Base-by-base conservation (phyloP, 1,284 basidiomycete species). In the Phellopilus nigrolimitatus region DNA sequence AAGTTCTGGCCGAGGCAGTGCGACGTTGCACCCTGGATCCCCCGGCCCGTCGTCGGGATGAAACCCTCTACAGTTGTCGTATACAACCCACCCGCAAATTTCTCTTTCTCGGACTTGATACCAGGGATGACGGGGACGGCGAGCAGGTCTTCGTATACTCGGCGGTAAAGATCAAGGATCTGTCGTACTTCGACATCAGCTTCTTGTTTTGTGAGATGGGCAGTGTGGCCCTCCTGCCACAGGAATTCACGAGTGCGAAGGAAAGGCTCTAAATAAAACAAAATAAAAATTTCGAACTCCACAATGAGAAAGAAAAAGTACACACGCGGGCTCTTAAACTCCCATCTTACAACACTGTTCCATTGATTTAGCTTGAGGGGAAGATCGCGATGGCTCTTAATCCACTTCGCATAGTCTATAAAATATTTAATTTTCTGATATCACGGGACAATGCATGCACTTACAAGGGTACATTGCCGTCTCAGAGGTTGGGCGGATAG, bases 191-290 rank as follows among this genome's bases (percentile, higher is more conserved):
- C 97, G 56, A 73, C 74, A 65, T 92, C 95, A 33, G 95, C 95
- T 68, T 97, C 94, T 10, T 76, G 65, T 68, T 94, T 88, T 60
- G 89, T 91, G 47, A 97, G 76, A 71, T 90, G 85, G 1, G 95
- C 97, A 4, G 97, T 98, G 76, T 99, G 95, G 41, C 95, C 95
- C 71, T 99, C 97, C 73, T 99, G 95, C 95, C 97, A 99, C 30
- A 99, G 75, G 80, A 98, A 99, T 73, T 99, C 95, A 64, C 97
- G 91, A 1, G 97, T 99, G 57, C 95, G 92, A 37, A 99, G 80
- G 88, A 99, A 99, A 2, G 95, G 95, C 71, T 99, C 84, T 88
- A 63, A 56, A 19, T 8, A 36, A 13, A 38, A 13, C 27, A 46
- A 10, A 49, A 56, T 54, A n/a, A 12, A 17, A 5, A 43, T n/a